Conservation (phyloP, 1,284 basidiomycete species). For the Chalciporus piperatoides region DNA sequence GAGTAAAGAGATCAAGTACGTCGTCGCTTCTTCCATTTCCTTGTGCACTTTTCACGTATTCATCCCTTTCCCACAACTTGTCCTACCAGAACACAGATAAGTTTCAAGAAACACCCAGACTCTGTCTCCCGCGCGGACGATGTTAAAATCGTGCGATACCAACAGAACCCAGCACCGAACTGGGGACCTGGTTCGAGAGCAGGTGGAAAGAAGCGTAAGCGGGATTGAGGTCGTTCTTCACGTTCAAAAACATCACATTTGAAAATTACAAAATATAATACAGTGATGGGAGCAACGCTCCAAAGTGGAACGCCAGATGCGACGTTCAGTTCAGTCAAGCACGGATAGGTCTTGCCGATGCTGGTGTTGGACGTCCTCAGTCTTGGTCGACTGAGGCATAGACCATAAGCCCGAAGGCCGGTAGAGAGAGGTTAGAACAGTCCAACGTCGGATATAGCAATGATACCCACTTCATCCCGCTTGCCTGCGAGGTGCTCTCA, state of each 20-base stretch:
- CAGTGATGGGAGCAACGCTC: too few species aligned
- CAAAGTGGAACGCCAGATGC: neutral
- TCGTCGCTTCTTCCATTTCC: conserved; percentile 12
- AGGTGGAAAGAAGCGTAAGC: conserved; percentile 43
- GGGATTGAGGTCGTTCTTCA: neutral
- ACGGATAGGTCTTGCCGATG: conserved; percentile 23
- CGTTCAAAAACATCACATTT: too few species aligned
- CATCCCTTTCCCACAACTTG: conserved; percentile 6
- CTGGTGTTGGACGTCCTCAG: conserved; percentile 31
- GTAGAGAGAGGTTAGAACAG: conserved; percentile 2
- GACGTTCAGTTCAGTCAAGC: conserved; percentile 11
- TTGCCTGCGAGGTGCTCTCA: conserved; percentile 40
- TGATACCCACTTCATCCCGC: conserved; percentile 52
- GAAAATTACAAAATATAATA: too few species aligned
- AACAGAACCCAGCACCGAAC: conserved; percentile 84
- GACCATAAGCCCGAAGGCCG: conserved; percentile 59
- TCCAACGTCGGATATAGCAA: neutral
- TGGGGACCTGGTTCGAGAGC: conserved; percentile 88
- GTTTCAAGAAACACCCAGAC: conserved; percentile 71
- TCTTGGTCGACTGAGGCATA: conserved; percentile 61
- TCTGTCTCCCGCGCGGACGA: conserved; percentile 56
- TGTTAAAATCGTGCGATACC: conserved; percentile 84
- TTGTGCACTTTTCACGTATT: neutral
- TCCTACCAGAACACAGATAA: conserved; percentile 54
- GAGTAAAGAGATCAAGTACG: conserved; percentile 63